phyloP scores from a whole-genome alignment of 345 rosid species.

The Citrus reticulata region DNA sequence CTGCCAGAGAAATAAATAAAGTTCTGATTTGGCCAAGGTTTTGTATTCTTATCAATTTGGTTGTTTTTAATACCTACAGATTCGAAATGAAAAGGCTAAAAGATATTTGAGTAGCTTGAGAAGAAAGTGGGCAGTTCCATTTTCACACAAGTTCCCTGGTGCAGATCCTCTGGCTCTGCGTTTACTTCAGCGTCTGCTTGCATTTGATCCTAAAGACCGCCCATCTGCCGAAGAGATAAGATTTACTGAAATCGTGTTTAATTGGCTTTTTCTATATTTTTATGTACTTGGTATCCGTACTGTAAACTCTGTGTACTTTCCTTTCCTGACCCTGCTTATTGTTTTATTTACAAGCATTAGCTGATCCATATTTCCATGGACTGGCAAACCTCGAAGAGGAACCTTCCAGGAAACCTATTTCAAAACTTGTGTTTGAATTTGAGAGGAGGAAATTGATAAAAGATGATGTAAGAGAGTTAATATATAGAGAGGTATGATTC shows the following conservation, averaged over 20 bases:
- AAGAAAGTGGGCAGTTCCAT: slow-evolving; percentile 60
- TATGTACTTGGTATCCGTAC: not conserved
- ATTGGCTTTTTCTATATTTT: not conserved
- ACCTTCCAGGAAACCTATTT: slow-evolving; percentile 76
- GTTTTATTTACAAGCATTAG: slow-evolving; percentile 60
- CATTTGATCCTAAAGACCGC: slow-evolving; percentile 94
- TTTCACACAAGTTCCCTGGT: slow-evolving; percentile 57
- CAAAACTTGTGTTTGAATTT: slow-evolving; percentile 87
- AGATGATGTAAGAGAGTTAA: slow-evolving; percentile 86
- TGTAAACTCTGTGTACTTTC: not conserved
- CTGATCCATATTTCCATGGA: slow-evolving; percentile 82
- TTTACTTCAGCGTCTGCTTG: slow-evolving; percentile 79
- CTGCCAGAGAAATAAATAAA: slow-evolving; percentile 15
- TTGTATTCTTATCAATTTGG: slow-evolving; percentile 3
- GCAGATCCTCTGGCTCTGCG: slow-evolving; percentile 69
- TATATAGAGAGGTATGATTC: slow-evolving; percentile 81
- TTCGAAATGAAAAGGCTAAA: slow-evolving; percentile 93
- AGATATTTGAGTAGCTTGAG: slow-evolving; percentile 79
- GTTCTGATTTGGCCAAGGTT: not conserved
- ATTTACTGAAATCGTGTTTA: slow-evolving; percentile 3
- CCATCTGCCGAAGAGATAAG: slow-evolving; percentile 91
- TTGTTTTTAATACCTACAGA: slow-evolving; percentile 50
- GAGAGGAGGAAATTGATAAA: slow-evolving; percentile 76
- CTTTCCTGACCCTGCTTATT: slow-evolving; percentile 5
- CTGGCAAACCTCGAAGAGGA: slow-evolving; percentile 69